Base-by-base conservation (phyloP, 768 basidiomycete species). In the Omphalotus guepiniiformis region DNA sequence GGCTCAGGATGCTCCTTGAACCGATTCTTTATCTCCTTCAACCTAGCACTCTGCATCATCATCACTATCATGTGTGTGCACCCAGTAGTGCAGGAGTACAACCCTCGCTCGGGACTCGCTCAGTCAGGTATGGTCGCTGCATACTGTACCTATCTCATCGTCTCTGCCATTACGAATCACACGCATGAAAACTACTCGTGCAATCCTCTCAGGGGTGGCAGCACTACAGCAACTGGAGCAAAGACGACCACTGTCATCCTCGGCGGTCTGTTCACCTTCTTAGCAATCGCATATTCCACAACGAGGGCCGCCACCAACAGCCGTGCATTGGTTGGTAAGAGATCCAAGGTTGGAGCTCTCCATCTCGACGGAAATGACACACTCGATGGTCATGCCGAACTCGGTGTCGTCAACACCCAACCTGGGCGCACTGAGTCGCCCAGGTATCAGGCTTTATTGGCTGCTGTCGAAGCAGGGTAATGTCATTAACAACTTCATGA, bases 211-310 rank as follows among this genome's bases (percentile, higher is more conserved):
- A 83, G 82, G 39, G 78, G 80, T 50, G 72, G 74, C 36, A 72
- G 70, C 19, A 69, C 71, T 1, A 65, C 67, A 4, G 80, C 76
- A 7, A 67, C 71, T 47, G 79, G 79, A 39, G 88, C 94, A 1
- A 82, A 85, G 50, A 92, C 83, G 29, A 93, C 92, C 6, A 86
- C 90, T 2, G 82, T 96, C 38, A 72, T 97, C 22, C 74, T 97
- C 36, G 96, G 96, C 25, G 96, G 91, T 6, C 64, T 92, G 9
- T 96, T 99, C 67, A 99, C 96, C 0, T 99, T 99, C 81, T 68
- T 98, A 38, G 94, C 96, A 4, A 96, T 99, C 55, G 95, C 96
- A 6, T 99, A 97, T 62, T 97, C 94, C 23, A 98, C 96, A 0
- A 89, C 85, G 21, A 78, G 95, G 42, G 96, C 96, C 4, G 96